These are phyloP conservation scores for Neofusicoccum sp. DNA, from an alignment of 2,329 filamentous ascomycete species.

Conservation along the genomic window DNA sequence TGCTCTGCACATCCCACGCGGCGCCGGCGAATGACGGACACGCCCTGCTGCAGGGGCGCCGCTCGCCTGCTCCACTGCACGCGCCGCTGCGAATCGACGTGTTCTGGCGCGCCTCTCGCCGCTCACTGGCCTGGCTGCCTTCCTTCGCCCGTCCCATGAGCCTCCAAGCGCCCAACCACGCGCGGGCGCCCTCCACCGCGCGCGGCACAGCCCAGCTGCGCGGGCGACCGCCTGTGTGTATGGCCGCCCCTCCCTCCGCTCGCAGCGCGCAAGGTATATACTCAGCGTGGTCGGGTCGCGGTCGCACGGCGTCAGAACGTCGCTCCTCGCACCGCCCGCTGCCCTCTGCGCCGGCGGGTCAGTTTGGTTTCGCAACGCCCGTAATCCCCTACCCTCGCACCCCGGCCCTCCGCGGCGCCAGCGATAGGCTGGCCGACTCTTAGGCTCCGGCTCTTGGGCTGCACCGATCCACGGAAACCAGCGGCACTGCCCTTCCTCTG, in stretches of 20 bases:
- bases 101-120: not conserved
- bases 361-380: not conserved
- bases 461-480: conserved; percentile 11
- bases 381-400: not conserved
- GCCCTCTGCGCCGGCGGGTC: not conserved
- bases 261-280: conserved; percentile 5
- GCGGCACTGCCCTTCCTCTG: conserved; percentile 11
- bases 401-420: not conserved
- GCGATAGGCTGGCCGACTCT: conserved; percentile 4
- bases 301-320: conserved; percentile 9
- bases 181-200: not conserved
- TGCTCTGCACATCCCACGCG: not conserved
- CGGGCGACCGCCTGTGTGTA: not conserved
- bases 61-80: conserved; percentile 10
- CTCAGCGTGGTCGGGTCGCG: not conserved
- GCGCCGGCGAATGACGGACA: conserved; percentile 1
- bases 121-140: conserved; percentile 6
- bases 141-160: conserved; percentile 13
- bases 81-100: conserved; percentile 1
- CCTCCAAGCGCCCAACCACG: conserved; percentile 14
- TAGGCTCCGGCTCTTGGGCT: conserved; percentile 13
- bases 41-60: conserved; percentile 11
- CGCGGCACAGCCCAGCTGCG: conserved; percentile 11
- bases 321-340: not conserved
- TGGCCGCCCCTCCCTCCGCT: not conserved